These are phyloP conservation scores for Wickerhamiella lipophila DNA, from an alignment of 805 yeast species.

Conservation along the genomic window DNA sequence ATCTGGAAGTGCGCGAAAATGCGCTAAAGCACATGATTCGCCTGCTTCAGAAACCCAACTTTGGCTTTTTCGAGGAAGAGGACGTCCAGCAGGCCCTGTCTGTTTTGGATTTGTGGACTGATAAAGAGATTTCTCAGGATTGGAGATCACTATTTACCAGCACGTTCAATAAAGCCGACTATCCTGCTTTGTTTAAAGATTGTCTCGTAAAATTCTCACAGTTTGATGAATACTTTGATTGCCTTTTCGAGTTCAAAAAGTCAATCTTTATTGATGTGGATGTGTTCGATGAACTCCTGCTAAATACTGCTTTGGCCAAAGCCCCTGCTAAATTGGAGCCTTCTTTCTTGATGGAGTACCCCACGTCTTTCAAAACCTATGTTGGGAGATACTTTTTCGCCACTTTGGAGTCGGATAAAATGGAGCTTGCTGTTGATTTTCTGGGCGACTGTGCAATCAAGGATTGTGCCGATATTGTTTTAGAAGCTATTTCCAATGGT, in stretches of 20 bases:
- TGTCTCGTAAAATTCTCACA: not conserved
- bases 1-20: not conserved
- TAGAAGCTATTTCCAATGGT: not conserved
- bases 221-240: not conserved
- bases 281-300: not conserved
- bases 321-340: not conserved
- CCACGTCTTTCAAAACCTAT: not conserved
- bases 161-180: conserved; percentile 1
- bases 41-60: not conserved
- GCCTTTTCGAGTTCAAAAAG: not conserved
- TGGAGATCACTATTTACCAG: not conserved
- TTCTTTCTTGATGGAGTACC: not conserved
- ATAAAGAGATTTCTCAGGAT: not conserved
- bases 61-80: conserved; percentile 1
- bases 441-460: not conserved
- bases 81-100: not conserved
- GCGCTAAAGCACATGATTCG: not conserved
- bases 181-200: conserved; percentile 2
- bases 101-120: not conserved
- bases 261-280: not conserved
- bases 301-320: not conserved
- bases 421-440: not conserved
- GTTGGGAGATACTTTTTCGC: conserved; percentile 2
- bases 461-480: conserved; percentile 1
- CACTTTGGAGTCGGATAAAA: not conserved